These are phyloP conservation scores for Aphanomyces stellatus DNA, from an alignment of 352 stramenopile species.

Conservation along the genomic window DNA sequence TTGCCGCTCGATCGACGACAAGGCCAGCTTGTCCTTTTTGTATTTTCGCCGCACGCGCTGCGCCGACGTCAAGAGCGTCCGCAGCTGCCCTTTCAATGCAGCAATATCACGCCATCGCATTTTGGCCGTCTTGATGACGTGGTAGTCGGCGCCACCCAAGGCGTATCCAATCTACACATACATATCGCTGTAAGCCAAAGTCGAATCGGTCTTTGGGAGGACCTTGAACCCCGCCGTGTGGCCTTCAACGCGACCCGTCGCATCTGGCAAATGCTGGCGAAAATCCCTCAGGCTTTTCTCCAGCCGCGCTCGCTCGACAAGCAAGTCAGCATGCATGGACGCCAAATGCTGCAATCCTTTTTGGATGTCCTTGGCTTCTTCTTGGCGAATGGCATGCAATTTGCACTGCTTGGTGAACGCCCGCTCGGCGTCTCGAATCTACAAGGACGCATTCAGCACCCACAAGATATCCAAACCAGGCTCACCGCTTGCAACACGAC, in stretches of 20 bases:
- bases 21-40: conserved; percentile 48
- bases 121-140: conserved; percentile 42
- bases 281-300: conserved; percentile 47
- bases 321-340: conserved; percentile 48
- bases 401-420: conserved; percentile 61
- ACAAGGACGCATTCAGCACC: background rate
- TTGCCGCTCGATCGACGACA: conserved; percentile 68
- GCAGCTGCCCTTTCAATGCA: conserved; percentile 61
- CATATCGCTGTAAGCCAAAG: background rate
- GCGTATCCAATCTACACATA: conserved; percentile 36
- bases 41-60: conserved; percentile 70
- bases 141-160: conserved; percentile 59
- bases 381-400: conserved; percentile 54
- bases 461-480: background rate
- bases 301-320: conserved; percentile 51
- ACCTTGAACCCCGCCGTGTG: conserved; percentile 37
- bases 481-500: conserved; percentile 33
- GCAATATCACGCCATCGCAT: conserved; percentile 64
- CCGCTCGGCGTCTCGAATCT: conserved; percentile 31
- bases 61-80: conserved; percentile 67
- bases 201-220: background rate
- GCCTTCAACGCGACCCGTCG: conserved; percentile 32
- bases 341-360: conserved; percentile 52
- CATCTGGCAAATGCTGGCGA: conserved; percentile 37
- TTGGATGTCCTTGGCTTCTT: conserved; percentile 65